Base-by-base conservation (phyloP, 169 alveolate genomes). In the Eimeria tenella region DNA sequence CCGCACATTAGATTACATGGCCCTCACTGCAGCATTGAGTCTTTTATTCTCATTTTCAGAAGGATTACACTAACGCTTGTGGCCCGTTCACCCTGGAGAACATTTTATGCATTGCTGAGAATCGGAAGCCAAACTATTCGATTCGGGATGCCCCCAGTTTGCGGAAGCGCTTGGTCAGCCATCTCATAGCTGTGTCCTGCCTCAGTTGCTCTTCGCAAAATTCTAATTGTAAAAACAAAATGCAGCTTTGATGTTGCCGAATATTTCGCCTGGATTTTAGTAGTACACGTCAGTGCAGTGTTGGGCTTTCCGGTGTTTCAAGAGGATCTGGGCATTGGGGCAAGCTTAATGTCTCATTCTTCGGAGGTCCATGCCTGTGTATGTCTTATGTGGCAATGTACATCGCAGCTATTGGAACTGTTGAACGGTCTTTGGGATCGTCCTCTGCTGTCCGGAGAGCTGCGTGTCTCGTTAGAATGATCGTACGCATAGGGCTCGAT, bases 71-170 rank as follows among this genome's bases (percentile, higher is more conserved):
- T 7, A 79, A 55, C 17, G 87, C 87, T 10, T 79, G 87, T 13
- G 87, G 87, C 68, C 31, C 68, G 3, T 79, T 79, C 52, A 19
- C 68, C 58, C 21, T 79, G 87, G 87, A 79, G 87, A 79, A 79
- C 87, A 52, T 79, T 52, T 42, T 79, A 23, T 79, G 87, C 71
- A 79, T 79, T 21, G 87, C 87, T 4, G 87, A 79, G 21, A 65
- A 65, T 15, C 87, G 87, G 21, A 0, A 10, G 68, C 87, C 87
- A 5, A 79, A 79, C 23, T 79, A 79, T 11, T 17, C 11, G 23
- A 53, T 23, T 56, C 3, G n/a, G 21, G 87, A 79, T n/a, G 87
- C 87, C 52, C 21, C 4, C n/a, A 2, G 1, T 13, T 49, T 79
- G 11, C 63, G 87, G 56, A 21, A 21, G 68, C 63, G 87, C 49